Evolutionary conservation across 2,329 filamentous ascomycete species (phyloP).

Genomic region (Fusarium sp.): DNA sequence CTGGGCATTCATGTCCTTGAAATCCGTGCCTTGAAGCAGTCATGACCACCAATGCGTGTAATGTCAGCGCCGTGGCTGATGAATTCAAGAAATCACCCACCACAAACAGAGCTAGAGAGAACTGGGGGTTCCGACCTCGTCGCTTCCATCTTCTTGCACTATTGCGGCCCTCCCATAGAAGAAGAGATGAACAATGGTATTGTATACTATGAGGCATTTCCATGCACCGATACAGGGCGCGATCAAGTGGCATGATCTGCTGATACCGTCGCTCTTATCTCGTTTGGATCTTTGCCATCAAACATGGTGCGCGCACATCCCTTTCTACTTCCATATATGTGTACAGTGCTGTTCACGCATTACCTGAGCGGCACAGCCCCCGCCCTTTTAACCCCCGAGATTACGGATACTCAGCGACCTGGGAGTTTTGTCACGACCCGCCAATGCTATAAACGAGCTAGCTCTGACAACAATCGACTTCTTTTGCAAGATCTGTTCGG

Average conservation of each 20-base stretch:
- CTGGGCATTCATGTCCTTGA: background rate
- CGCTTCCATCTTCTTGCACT: conserved; percentile 12
- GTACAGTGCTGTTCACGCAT: conserved; percentile 5
- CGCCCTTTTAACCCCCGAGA: conserved; percentile 15
- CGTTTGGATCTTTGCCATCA: conserved; percentile 18
- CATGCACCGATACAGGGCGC: conserved; percentile 22
- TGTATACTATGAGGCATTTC: conserved; percentile 44
- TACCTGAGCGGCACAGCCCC: conserved; percentile 19
- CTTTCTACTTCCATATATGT: background rate
- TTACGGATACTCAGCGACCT: conserved; percentile 17
- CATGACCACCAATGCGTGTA: background rate
- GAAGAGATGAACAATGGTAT: conserved; percentile 5
- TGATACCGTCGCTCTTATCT: conserved; percentile 27
- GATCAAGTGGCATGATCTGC: conserved; percentile 40
- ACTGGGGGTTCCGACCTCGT: conserved; percentile 25
- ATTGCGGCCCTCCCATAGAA: background rate
- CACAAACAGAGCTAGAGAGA: conserved; percentile 12
- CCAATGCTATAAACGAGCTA: conserved; percentile 26
- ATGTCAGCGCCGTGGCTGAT: background rate
- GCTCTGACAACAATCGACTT: conserved; percentile 21
- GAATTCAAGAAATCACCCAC: background rate
- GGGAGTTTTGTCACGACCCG: conserved; percentile 14
- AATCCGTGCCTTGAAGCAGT: background rate
- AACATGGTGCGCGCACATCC: conserved; percentile 14
- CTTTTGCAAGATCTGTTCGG: background rate